A percentile compares a stretch with the other conserved stretches of the same genome.
Conservation (phyloP, 1,139 yeast genomes). For the Hansenula sp. region DNA sequence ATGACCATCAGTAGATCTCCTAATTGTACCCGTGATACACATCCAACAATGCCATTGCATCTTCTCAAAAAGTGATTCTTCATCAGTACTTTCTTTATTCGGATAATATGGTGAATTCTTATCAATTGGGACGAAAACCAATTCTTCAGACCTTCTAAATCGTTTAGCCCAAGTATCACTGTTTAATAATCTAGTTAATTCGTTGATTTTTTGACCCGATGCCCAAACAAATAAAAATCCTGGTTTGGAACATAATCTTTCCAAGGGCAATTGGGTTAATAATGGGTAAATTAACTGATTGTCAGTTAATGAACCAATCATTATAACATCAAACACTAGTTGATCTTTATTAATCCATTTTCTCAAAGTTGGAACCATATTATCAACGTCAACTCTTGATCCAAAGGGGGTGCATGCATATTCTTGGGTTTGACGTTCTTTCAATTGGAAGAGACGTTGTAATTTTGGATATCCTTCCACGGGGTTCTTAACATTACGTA, state of each 20-base stretch:
- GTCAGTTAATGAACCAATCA: constrained; percentile 84
- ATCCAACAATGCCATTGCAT: constrained; percentile 95
- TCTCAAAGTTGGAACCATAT: constrained; percentile 53
- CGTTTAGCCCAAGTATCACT: constrained; percentile 63
- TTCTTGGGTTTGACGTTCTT: constrained; percentile 42
- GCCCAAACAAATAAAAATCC: constrained; percentile 89
- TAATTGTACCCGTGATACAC: constrained; percentile 93
- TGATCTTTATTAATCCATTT: constrained; percentile 56
- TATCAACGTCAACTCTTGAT: constrained; percentile 44
- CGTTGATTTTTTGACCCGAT: constrained; percentile 65
- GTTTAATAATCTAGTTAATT: constrained; percentile 53
- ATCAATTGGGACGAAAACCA: constrained; percentile 63
- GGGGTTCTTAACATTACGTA: constrained; percentile 62
- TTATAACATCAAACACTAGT: constrained; percentile 78
- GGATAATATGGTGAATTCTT: constrained; percentile 61
- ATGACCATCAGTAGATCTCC: constrained; percentile 79
- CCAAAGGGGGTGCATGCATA: constrained; percentile 68
- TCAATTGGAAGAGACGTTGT: constrained; percentile 60
- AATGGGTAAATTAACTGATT: constrained; percentile 62
- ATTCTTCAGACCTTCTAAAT: constrained; percentile 85
- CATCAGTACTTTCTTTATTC: constrained; percentile 37
- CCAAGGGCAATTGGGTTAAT: constrained; percentile 63
- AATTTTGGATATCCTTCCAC: constrained; percentile 85
- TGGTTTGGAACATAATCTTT: constrained; percentile 73
- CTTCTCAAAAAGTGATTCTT: constrained; percentile 40